Evolutionary conservation across 495 filamentous ascomycete genomes (phyloP).

Genomic region (Wilcoxina mikolae): DNA sequence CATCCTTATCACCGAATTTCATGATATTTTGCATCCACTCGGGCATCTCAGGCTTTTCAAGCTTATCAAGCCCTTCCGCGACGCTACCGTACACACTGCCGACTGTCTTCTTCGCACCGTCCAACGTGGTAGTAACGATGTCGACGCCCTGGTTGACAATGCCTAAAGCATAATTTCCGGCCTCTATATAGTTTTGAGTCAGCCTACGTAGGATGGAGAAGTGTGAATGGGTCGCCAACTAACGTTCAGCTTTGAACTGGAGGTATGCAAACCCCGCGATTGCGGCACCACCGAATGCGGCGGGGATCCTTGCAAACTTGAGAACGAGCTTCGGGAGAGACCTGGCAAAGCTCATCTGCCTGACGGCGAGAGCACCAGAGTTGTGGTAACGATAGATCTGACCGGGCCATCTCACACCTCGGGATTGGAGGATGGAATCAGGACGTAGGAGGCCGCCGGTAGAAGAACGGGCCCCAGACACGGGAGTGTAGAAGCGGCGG

Average conservation of each 20-base stretch:
- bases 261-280: slow-evolving; percentile 79
- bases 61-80: slow-evolving; percentile 7
- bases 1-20: slow-evolving; percentile 34
- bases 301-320: slow-evolving; percentile 75
- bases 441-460: slow-evolving; percentile 24
- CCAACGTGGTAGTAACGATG: slow-evolving; percentile 47
- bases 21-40: slow-evolving; percentile 76
- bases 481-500: slow-evolving; percentile 7
- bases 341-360: slow-evolving; percentile 72
- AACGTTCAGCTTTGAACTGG: slow-evolving; percentile 90
- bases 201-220: not conserved
- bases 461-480: not conserved
- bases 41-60: slow-evolving; percentile 39
- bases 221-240: slow-evolving; percentile 27
- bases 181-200: slow-evolving; percentile 40
- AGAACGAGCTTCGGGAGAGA: slow-evolving; percentile 75
- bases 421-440: slow-evolving; percentile 11
- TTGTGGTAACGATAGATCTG: slow-evolving; percentile 33
- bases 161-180: slow-evolving; percentile 75
- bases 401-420: slow-evolving; percentile 16
- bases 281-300: slow-evolving; percentile 77
- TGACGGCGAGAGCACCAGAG: slow-evolving; percentile 50
- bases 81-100: slow-evolving; percentile 29
- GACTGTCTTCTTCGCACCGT: slow-evolving; percentile 55
- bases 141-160: slow-evolving; percentile 57